Evolutionary conservation across 2,329 filamentous ascomycete species (phyloP), one percentile per base, ranked within the genome.

Genomic region (Stagonosporopsis tanaceti): DNA sequence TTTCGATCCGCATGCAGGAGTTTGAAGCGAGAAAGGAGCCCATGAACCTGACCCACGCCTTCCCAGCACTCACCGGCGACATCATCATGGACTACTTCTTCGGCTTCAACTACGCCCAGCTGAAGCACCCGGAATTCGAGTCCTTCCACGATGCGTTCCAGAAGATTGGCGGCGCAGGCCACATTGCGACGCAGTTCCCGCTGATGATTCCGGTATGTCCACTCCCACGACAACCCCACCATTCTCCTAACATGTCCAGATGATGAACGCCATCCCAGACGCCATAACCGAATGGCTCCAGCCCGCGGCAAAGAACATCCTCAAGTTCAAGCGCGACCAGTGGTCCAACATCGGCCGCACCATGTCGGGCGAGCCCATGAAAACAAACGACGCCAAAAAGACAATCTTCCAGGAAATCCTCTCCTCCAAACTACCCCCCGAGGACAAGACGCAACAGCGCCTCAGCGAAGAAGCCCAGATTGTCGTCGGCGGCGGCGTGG

Each of bases 51-150:
- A 64, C 61, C 12, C 53, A 67, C 53, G 68, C 76, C 0, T 79
- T 77, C 47, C 76, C 73, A 22, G 78, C 78, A 20, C 70, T 78
- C 42, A 78, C 78, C 2, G 79, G 79, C 30, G 80, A 82, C 30
- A 75, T 81, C 41, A 79, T 82, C 60, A 79, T 78, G 57, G 72
- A 79, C 50, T 81, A 80, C 56, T 74, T 73, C 59, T 74, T 74
- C 44, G 72, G 73, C 12, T 72, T 75, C 63, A 73, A 74, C 54
- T 70, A 73, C 34, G 60, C 50, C 12, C 71, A 73, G 44, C 65
- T 74, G 52, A 70, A 72, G 57, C 57, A 73, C 27, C 69, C 72
- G 0, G 63, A 71, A n/a, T 76, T 75, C 47, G 65, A 67, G 5
- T 73, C 69, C 1, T 76, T 75, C 46, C 72, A 75, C 34, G 70